Percentiles rank a stretch among this genome's conserved stretches.
phyloP scores from a whole-genome alignment of 169 alveolate genomes.

The Plasmodium inui region DNA sequence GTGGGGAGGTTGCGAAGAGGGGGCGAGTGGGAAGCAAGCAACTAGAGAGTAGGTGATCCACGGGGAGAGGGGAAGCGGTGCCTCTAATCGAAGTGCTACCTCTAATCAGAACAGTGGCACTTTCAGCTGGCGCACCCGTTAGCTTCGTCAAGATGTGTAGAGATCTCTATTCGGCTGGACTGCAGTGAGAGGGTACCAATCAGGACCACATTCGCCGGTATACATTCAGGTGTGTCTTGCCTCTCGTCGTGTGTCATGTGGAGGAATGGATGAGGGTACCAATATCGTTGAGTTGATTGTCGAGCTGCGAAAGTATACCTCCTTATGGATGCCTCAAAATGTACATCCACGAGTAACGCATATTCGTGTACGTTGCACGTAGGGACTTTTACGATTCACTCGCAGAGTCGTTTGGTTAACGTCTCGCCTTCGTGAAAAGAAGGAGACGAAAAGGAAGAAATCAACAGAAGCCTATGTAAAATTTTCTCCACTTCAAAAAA shows the following conservation, averaged over 20 bases:
- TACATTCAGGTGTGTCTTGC: not conserved
- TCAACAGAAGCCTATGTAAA: not conserved
- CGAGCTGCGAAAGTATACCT: not conserved
- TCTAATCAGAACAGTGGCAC: not conserved
- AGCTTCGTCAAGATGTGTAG: not conserved
- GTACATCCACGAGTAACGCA: not conserved
- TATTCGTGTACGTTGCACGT: not conserved
- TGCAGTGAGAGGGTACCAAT: not conserved
- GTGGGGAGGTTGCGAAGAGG: not conserved
- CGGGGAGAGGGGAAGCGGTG: not conserved
- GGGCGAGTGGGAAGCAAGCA: not conserved
- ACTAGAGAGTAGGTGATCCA: not conserved
- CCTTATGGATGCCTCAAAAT: not conserved
- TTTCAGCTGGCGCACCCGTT: not conserved
- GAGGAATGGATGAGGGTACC: not conserved
- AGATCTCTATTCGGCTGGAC: not conserved
- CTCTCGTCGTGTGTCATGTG: not conserved
- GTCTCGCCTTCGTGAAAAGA: not conserved
- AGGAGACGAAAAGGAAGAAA: not conserved
- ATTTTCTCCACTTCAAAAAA: not conserved
- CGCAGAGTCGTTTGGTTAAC: not conserved
- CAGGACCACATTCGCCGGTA: not conserved
- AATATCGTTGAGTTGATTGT: not conserved
- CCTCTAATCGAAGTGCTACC: not conserved
- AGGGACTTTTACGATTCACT: not conserved